These are phyloP conservation scores for Artomyces pyxidatus DNA, from an alignment of 768 basidiomycete genomes.

Conservation along the genomic window DNA sequence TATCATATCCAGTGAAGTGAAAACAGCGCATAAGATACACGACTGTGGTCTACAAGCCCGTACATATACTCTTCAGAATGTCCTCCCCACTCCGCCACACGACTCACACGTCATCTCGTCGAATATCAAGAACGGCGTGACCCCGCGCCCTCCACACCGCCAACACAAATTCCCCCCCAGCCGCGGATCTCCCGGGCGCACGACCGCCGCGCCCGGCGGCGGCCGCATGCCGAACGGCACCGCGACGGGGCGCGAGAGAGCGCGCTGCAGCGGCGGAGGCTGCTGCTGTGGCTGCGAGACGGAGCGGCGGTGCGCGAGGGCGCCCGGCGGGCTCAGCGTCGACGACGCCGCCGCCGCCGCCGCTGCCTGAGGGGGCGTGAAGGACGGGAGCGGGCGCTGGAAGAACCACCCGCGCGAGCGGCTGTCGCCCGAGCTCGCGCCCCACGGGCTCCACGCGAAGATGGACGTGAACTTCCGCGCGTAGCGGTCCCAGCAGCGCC, in stretches of 20 bases:
- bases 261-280: background rate
- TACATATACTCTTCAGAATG: no score
- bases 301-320: background rate
- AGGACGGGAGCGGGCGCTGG: conserved; percentile 15
- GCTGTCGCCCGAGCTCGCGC: background rate
- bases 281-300: background rate
- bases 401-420: conserved; percentile 5
- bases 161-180: conserved; percentile 61
- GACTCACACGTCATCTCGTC: conserved; percentile 43
- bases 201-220: conserved; percentile 37
- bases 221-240: conserved; percentile 20
- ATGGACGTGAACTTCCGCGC: conserved; percentile 53
- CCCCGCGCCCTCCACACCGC: conserved; percentile 56
- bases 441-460: conserved; percentile 44
- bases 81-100: conserved; percentile 65
- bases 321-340: background rate
- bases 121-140: conserved; percentile 42
- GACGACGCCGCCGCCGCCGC: background rate
- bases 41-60: no score
- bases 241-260: conserved; percentile 18
- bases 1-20: no score
- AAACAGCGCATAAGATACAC: no score
- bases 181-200: conserved; percentile 58
- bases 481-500: conserved; percentile 69
- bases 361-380: conserved; percentile 9